Percentiles rank a stretch among this genome's conserved stretches.
Evolutionary conservation across 441 rosid species (phyloP).

Genomic region (Gossypium trilobum): DNA sequence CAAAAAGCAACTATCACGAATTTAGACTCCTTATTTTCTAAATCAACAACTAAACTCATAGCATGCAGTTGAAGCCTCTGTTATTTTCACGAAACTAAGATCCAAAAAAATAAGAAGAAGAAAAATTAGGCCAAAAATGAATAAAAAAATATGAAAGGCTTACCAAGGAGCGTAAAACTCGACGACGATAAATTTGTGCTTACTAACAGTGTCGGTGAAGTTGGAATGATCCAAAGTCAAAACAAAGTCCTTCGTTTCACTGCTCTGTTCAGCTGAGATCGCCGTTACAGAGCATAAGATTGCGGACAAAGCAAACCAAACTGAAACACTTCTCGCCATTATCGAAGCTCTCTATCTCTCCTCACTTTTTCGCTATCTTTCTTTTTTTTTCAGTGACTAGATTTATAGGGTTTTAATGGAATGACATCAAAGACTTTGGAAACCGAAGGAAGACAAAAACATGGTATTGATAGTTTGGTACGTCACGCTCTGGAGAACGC

Average conservation of each 20-base stretch:
- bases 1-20: not conserved
- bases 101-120: conserved; percentile 10
- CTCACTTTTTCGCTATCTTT: not conserved
- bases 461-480: not conserved
- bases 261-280: conserved; percentile 32
- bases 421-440: not conserved
- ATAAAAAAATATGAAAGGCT: not conserved
- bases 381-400: not conserved
- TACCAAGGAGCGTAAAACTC: conserved; percentile 98
- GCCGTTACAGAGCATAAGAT: conserved; percentile 20
- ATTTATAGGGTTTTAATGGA: not conserved
- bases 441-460: conserved; percentile 5
- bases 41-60: not conserved
- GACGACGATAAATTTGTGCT: conserved; percentile 78
- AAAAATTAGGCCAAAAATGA: not conserved
- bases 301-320: conserved; percentile 32
- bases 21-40: not conserved
- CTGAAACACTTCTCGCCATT: conserved; percentile 32
- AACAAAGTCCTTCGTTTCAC: conserved; percentile 57
- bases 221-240: conserved; percentile 74
- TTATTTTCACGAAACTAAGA: conserved; percentile 9
- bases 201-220: conserved; percentile 61
- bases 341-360: not conserved
- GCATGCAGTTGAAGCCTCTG: not conserved
- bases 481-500: conserved; percentile 15